Percentiles rank a stretch among this genome's conserved stretches.
Conservation (phyloP, 2,329 filamentous ascomycete species). For the Colletotrichum eleusines region DNA sequence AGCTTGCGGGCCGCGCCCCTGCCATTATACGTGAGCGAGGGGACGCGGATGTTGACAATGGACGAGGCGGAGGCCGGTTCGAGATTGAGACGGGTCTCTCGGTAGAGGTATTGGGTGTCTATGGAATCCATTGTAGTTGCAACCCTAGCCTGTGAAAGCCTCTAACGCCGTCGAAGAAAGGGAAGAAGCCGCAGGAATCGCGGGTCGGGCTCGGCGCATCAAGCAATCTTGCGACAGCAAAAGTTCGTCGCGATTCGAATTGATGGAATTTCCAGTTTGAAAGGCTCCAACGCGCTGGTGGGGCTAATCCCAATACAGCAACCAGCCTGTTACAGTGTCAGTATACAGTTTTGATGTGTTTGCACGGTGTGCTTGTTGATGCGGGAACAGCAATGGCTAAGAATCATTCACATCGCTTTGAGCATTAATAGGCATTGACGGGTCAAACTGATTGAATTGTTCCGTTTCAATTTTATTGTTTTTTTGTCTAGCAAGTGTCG, state of each 20-base stretch:
- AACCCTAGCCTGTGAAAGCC: conserved; percentile 21
- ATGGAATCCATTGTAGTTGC: conserved; percentile 74
- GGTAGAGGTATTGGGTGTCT: conserved; percentile 78
- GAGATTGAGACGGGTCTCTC: conserved; percentile 87
- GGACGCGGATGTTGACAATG: conserved; percentile 77
- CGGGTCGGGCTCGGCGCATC: conserved; percentile 31
- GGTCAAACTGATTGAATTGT: conserved; percentile 4
- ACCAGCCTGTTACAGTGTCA: conserved; percentile 48
- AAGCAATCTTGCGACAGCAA: conserved; percentile 26
- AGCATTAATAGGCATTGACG: neutral
- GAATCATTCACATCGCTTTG: neutral
- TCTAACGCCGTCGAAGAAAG: conserved; percentile 26
- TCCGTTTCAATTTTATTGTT: conserved; percentile 7
- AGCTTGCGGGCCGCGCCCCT: conserved; percentile 53
- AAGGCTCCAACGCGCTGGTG: conserved; percentile 34
- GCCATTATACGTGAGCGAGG: conserved; percentile 63
- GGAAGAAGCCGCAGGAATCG: conserved; percentile 34
- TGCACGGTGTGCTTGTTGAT: conserved; percentile 25
- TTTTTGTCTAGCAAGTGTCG: conserved; percentile 13
- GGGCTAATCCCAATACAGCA: conserved; percentile 53
- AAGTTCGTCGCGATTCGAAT: conserved; percentile 37
- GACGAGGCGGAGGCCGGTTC: conserved; percentile 78
- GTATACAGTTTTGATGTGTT: neutral
- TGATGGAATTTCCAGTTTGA: conserved; percentile 42
- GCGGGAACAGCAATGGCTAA: conserved; percentile 4